A percentile compares a stretch with the other conserved stretches of the same genome.
phyloP scores from a whole-genome alignment of 2,329 filamentous ascomycete genomes.

The Colletotrichum musae region DNA sequence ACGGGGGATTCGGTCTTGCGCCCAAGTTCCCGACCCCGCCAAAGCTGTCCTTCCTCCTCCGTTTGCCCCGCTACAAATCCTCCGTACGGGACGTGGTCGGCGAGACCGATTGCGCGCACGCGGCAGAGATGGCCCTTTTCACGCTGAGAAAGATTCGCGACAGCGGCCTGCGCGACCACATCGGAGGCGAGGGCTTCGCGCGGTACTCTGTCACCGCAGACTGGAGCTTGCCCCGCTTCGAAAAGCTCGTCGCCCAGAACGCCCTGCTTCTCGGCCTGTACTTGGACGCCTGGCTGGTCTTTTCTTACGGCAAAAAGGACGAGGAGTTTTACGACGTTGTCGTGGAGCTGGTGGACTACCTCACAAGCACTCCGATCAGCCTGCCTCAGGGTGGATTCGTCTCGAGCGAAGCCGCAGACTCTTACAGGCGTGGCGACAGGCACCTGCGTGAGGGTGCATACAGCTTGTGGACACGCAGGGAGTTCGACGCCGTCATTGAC shows the following conservation, averaged over 20 bases:
- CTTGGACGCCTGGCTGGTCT: conserved; percentile 84
- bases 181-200: conserved; percentile 68
- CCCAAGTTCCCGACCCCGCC: conserved; percentile 94
- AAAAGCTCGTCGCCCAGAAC: conserved; percentile 97
- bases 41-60: conserved; percentile 86
- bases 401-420: conserved; percentile 93
- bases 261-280: conserved; percentile 87
- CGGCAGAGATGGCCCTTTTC: conserved; percentile 83
- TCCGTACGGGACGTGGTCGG: conserved; percentile 92
- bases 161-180: conserved; percentile 69
- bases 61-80: conserved; percentile 78
- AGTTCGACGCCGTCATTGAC: conserved; percentile 84
- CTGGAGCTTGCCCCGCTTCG: conserved; percentile 96
- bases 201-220: conserved; percentile 92
- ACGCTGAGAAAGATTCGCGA: conserved; percentile 82
- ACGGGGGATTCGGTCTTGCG: conserved; percentile 84
- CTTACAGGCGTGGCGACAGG: conserved; percentile 78
- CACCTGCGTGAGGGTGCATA: conserved; percentile 93
- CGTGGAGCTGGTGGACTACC: conserved; percentile 88
- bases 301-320: conserved; percentile 61
- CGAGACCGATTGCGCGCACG: conserved; percentile 79
- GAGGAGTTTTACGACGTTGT: conserved; percentile 84
- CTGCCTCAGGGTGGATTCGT: conserved; percentile 82
- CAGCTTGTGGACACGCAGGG: conserved; percentile 92
- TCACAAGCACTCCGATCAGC: conserved; percentile 79